Conservation (phyloP, 495 filamentous ascomycete genomes). For the Parathielavia hyrcaniae region DNA sequence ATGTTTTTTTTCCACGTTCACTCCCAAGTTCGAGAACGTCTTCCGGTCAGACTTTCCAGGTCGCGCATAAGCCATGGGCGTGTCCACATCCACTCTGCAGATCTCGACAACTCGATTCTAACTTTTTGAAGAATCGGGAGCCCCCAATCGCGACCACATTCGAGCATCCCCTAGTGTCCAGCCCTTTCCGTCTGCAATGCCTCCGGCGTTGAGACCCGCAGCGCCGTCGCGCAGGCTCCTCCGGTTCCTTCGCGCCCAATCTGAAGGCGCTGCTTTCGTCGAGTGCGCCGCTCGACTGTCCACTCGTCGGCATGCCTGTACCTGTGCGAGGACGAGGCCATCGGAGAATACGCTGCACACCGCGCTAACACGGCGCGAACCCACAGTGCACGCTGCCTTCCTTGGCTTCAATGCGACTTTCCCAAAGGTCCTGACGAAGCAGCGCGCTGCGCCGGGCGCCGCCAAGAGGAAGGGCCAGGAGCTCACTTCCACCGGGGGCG, state of each 20-base stretch:
- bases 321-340: constrained; percentile 17
- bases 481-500: constrained; percentile 14
- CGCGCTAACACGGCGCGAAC: constrained; percentile 24
- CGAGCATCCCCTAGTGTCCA: neutral
- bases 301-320: constrained; percentile 25
- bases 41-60: no score
- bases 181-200: constrained; percentile 26
- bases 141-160: neutral
- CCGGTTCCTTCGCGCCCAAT: constrained; percentile 56
- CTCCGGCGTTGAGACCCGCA: constrained; percentile 33
- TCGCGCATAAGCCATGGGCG: constrained; percentile 2
- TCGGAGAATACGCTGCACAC: constrained; percentile 12
- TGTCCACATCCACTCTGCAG: constrained; percentile 14
- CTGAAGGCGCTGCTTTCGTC: constrained; percentile 44
- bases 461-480: constrained; percentile 3
- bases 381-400: constrained; percentile 38
- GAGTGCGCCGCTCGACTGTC: constrained; percentile 13
- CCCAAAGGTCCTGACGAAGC: constrained; percentile 29
- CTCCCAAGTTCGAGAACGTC: neutral
- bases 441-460: constrained; percentile 11
- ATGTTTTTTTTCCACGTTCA: neutral
- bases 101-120: neutral
- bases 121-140: neutral
- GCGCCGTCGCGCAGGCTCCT: constrained; percentile 59
- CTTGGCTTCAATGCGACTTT: constrained; percentile 42